Evolutionary conservation across 139 green algal genomes (phyloP).

Genomic region (Tetradesmus obliquus): DNA sequence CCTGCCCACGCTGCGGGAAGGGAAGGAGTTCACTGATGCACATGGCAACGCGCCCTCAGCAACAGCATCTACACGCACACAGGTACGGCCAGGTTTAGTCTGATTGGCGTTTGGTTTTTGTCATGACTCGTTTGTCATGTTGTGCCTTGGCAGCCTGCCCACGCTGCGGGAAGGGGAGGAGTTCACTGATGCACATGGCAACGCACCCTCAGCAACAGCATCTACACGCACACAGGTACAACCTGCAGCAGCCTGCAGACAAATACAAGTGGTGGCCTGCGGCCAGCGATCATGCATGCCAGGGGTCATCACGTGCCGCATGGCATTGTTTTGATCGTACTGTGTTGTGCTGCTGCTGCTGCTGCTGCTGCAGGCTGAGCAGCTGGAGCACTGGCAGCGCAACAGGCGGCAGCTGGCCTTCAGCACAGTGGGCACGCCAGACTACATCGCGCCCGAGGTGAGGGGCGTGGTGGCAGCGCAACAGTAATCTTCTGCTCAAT

Average conservation of each 20-base stretch:
- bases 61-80: slow-evolving; percentile 19
- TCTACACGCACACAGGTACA: slow-evolving; percentile 14
- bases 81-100: neutral
- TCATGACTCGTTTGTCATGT: neutral
- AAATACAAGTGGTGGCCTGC: too few species aligned
- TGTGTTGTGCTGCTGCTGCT: neutral
- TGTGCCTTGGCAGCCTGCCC: neutral
- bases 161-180: slow-evolving; percentile 41
- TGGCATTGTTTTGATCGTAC: neutral
- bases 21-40: slow-evolving; percentile 48
- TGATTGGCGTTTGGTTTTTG: neutral
- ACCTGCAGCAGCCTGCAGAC: neutral
- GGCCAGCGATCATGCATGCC: too few species aligned
- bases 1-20: slow-evolving; percentile 43
- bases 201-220: neutral
- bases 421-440: slow-evolving; percentile 94
- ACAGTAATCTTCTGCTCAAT: too few species aligned
- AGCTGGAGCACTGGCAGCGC: slow-evolving; percentile 78
- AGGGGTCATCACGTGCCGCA: too few species aligned
- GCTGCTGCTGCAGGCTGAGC: slow-evolving; percentile 52
- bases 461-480: neutral
- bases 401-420: slow-evolving; percentile 88
- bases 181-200: slow-evolving; percentile 43
- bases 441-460: slow-evolving; percentile 97
- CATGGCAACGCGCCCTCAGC: slow-evolving; percentile 2